Percentiles rank a stretch among this genome's conserved stretches.
Evolutionary conservation across 352 stramenopile species (phyloP).

Genomic region (Phytophthora sp.): DNA sequence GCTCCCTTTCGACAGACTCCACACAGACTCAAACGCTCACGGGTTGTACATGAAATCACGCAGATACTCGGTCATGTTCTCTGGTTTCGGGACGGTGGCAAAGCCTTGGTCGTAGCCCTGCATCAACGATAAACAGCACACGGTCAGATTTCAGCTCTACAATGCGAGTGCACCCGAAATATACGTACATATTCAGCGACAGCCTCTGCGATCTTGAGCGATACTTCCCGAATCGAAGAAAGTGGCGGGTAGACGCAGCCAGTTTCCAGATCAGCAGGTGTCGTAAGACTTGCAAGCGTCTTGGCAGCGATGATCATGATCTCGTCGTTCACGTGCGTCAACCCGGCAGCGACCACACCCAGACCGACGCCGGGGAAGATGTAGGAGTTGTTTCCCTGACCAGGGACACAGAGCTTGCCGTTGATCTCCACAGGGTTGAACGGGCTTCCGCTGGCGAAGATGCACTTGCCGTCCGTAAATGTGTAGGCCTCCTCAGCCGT

Average conservation of each 20-base stretch:
- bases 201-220: conserved; percentile 91
- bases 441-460: conserved; percentile 97
- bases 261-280: conserved; percentile 89
- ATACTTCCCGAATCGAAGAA: conserved; percentile 92
- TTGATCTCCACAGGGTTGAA: conserved; percentile 95
- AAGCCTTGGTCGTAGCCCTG: conserved; percentile 65
- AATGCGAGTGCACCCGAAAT: not conserved
- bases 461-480: conserved; percentile 95
- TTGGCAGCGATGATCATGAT: conserved; percentile 86
- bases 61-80: conserved; percentile 56
- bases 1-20: not conserved
- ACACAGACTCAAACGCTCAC: conserved; percentile 27
- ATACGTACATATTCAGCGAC: conserved; percentile 48
- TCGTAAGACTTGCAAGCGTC: conserved; percentile 76
- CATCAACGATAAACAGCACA: not conserved
- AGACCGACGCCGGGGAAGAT: conserved; percentile 97
- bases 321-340: conserved; percentile 81
- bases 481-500: conserved; percentile 96
- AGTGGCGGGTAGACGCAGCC: conserved; percentile 95
- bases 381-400: conserved; percentile 97
- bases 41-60: conserved; percentile 69
- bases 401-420: conserved; percentile 82
- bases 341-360: conserved; percentile 85
- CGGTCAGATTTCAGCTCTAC: not conserved
- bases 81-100: conserved; percentile 52